These are phyloP conservation scores for Diplodia mutila DNA, from an alignment of 2,329 filamentous ascomycete genomes.

Conservation along the genomic window DNA sequence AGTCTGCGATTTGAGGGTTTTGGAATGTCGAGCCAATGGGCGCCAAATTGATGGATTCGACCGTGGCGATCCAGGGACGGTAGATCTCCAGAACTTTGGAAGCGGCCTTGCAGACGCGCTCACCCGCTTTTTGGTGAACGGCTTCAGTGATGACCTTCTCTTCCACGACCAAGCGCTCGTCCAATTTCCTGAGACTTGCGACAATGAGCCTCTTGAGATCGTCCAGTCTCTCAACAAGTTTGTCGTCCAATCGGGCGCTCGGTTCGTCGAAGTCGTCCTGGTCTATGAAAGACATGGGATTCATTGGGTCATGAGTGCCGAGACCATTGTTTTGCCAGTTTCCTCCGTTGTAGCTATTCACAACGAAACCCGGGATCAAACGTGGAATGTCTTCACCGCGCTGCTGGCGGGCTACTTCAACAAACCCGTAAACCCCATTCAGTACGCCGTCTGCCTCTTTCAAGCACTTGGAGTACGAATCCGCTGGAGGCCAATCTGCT, in stretches of 20 bases:
- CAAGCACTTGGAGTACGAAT: slow-evolving; percentile 92
- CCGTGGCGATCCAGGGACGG: slow-evolving; percentile 83
- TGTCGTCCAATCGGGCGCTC: slow-evolving; percentile 72
- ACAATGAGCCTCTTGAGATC: slow-evolving; percentile 83
- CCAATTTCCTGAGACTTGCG: slow-evolving; percentile 82
- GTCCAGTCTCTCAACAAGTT: slow-evolving; percentile 80
- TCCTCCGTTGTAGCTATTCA: slow-evolving; percentile 80
- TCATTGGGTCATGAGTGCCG: slow-evolving; percentile 69
- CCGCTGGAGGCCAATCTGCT: slow-evolving; percentile 90
- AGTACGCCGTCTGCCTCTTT: slow-evolving; percentile 97
- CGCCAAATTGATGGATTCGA: slow-evolving; percentile 90
- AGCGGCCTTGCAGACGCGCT: slow-evolving; percentile 78
- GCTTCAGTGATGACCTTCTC: slow-evolving; percentile 82
- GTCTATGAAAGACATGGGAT: slow-evolving; percentile 73
- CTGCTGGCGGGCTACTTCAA: slow-evolving; percentile 92
- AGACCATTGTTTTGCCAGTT: slow-evolving; percentile 77
- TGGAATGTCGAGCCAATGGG: slow-evolving; percentile 77
- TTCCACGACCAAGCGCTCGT: slow-evolving; percentile 76
- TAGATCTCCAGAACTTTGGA: slow-evolving; percentile 85
- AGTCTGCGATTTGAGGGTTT: slow-evolving; percentile 84
- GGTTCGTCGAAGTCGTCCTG: slow-evolving; percentile 87
- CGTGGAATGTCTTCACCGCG: slow-evolving; percentile 90
- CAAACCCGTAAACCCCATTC: slow-evolving; percentile 91
- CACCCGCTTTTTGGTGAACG: slow-evolving; percentile 78
- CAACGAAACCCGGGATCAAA: slow-evolving; percentile 90